A percentile compares a stretch with the other conserved stretches of the same genome.
Evolutionary conservation across 805 yeast genomes (phyloP).

Genomic region (Candida ipomoeae): DNA sequence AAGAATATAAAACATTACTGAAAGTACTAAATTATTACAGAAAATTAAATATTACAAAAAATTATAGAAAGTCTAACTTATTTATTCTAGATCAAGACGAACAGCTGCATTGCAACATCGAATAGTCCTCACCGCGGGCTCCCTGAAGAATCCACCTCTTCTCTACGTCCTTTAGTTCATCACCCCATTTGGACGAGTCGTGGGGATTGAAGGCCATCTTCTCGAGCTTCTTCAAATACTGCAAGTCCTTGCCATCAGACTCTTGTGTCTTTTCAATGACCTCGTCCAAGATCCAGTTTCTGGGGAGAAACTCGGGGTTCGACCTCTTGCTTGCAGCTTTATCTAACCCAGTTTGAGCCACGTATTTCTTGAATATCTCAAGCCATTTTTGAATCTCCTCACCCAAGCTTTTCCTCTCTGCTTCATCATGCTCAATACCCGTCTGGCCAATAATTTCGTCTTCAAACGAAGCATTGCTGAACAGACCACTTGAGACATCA

Average conservation of each 20-base stretch:
- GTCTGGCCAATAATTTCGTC: slow-evolving; percentile 20
- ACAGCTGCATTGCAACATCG: slow-evolving; percentile 76
- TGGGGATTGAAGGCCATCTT: slow-evolving; percentile 76
- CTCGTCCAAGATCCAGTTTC: slow-evolving; percentile 83
- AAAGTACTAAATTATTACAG: too few species aligned
- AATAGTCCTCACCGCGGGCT: slow-evolving; percentile 46
- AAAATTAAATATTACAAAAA: too few species aligned
- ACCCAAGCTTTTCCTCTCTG: slow-evolving; percentile 37
- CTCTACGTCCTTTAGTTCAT: slow-evolving; percentile 55
- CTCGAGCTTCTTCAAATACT: slow-evolving; percentile 55
- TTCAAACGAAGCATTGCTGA: slow-evolving; percentile 16
- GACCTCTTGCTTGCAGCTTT: slow-evolving; percentile 35
- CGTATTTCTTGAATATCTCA: slow-evolving; percentile 40
- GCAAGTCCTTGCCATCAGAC: slow-evolving; percentile 43
- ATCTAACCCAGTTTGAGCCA: slow-evolving; percentile 37
- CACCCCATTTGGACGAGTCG: slow-evolving; percentile 64
- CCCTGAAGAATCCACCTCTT: slow-evolving; percentile 48
- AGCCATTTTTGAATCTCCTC: slow-evolving; percentile 51
- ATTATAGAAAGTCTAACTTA: too few species aligned
- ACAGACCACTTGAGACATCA: slow-evolving; percentile 22
- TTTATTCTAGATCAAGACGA: slow-evolving; percentile 27
- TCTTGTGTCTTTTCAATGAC: slow-evolving; percentile 61
- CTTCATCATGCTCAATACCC: slow-evolving; percentile 16
- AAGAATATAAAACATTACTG: too few species aligned
- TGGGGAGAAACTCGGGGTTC: slow-evolving; percentile 80